Conservation (phyloP, 495 filamentous ascomycete species). For the Antarctomyces pellizariae region DNA sequence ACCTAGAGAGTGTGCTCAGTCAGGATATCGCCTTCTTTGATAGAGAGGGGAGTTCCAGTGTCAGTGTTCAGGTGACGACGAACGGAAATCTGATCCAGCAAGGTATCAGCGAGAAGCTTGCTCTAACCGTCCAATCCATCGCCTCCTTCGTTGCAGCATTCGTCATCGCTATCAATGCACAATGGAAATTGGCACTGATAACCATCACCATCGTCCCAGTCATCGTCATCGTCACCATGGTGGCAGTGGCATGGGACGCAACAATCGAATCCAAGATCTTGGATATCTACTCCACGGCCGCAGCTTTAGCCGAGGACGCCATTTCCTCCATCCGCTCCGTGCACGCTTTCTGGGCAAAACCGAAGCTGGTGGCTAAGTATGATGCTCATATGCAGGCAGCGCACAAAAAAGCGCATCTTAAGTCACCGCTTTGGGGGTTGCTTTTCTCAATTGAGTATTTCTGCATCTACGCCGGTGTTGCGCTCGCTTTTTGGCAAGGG, state of each 20-base stretch:
- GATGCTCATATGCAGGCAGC: constrained; percentile 20
- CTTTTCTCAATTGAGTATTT: constrained; percentile 38
- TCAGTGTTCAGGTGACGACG: too few species aligned
- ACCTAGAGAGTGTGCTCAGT: constrained; percentile 29
- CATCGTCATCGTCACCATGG: constrained; percentile 37
- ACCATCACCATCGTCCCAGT: constrained; percentile 35
- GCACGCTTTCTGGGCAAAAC: constrained; percentile 26
- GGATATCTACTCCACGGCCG: constrained; percentile 30
- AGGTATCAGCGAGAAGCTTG: constrained; percentile 45
- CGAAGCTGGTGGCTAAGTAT: constrained; percentile 21
- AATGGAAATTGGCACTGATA: constrained; percentile 24
- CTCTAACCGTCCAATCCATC: constrained; percentile 30
- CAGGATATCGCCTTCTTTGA: constrained; percentile 40
- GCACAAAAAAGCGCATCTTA: constrained; percentile 31
- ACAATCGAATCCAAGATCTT: constrained; percentile 28
- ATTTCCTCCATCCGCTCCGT: constrained; percentile 27
- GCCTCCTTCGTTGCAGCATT: constrained; percentile 41
- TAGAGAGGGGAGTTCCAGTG: too few species aligned
- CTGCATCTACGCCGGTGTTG: constrained; percentile 29
- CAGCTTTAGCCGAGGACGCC: constrained; percentile 23
- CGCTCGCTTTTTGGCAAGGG: constrained; percentile 46
- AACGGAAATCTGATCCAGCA: constrained; percentile 11
- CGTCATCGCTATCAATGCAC: constrained; percentile 37
- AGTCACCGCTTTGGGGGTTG: constrained; percentile 37
- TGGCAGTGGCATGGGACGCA: constrained; percentile 29